Base-by-base conservation (phyloP, 1,284 basidiomycete genomes). In the Ustilago sp. region DNA sequence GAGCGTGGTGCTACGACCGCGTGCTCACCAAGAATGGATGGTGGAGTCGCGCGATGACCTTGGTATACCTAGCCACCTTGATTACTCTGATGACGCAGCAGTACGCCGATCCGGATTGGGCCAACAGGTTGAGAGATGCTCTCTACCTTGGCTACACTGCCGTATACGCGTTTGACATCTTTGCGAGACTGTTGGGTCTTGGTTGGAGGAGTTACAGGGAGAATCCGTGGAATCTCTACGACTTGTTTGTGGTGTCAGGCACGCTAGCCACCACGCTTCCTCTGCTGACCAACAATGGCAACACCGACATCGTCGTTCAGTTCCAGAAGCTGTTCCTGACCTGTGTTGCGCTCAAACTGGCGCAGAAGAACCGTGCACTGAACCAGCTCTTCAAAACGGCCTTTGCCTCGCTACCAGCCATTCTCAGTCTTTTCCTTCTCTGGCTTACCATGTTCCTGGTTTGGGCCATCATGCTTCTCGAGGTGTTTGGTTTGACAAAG, bases 351-450 rank as follows among this genome's bases (percentile, higher is more conserved):
- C 92, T 98, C 89, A 99, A 99, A 87, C 90, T 99, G 28, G 93
- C 98, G 1, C 94, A 98, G 85, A 90, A 93, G 58, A 93, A 92
- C 70, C 92, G 94, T 82, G 91, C 91, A 74, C 88, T 99, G 68
- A 98, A 98, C 82, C 94, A 97, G 87, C 89, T 99, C 19, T 98
- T 98, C 90, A 98, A 98, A 87, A 98, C 95, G 8, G 93, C 94
- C 1, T 90, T 94, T 17, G 91, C 94, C 51, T 95, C 93, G 87
- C 87, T 98, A 36, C 94, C 94, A 0, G 92, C 92, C 23, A 96
- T 99, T 70, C 82, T 94, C 50, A 95, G 92, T 80, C 88, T 98
- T 69, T 90, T 98, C 77, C 89, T 91, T 4, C 89, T 99, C 3
- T 99, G 96, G 96, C 87, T 96, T 32, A 91, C 93, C 38, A 87